A percentile compares a stretch with the other conserved stretches of the same genome.
phyloP scores from a whole-genome alignment of 108 stramenopile species.

The Fistulifera solaris region DNA sequence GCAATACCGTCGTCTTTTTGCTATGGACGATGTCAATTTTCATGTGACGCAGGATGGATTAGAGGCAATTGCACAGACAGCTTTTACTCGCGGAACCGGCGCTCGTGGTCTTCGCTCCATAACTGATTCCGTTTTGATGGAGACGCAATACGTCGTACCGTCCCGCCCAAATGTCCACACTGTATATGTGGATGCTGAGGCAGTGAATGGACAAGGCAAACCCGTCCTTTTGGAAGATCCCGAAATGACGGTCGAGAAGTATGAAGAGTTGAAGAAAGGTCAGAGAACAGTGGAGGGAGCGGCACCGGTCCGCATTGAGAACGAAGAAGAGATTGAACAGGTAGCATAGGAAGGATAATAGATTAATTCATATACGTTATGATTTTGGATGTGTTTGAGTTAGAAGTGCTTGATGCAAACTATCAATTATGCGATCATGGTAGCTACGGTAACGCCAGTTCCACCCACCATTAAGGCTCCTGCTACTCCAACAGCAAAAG shows the following conservation, averaged over 20 bases:
- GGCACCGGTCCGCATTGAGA: background rate
- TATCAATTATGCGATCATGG: slow-evolving; percentile 8
- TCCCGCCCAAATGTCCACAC: slow-evolving; percentile 80
- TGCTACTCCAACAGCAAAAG: slow-evolving; percentile 46
- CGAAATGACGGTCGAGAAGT: slow-evolving; percentile 66
- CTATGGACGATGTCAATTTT: slow-evolving; percentile 91
- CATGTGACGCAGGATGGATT: slow-evolving; percentile 90
- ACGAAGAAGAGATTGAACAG: background rate
- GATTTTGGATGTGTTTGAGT: too few relatives aligned
- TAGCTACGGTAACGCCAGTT: slow-evolving; percentile 33
- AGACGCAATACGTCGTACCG: slow-evolving; percentile 91
- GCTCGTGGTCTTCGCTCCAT: slow-evolving; percentile 93
- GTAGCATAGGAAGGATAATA: background rate
- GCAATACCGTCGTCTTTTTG: slow-evolving; percentile 92
- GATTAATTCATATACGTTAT: too few relatives aligned
- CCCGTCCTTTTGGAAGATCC: slow-evolving; percentile 75
- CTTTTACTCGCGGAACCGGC: slow-evolving; percentile 87
- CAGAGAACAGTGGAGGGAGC: background rate
- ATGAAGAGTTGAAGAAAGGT: slow-evolving; percentile 49
- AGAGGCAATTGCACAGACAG: slow-evolving; percentile 81
- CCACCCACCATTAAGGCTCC: slow-evolving; percentile 50
- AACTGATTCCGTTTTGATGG: slow-evolving; percentile 88
- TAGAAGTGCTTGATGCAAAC: too few relatives aligned
- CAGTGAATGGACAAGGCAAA: slow-evolving; percentile 76
- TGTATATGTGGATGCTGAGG: slow-evolving; percentile 88